Conservation (phyloP, 1,284 basidiomycete genomes). For the Ceratobasidium sp. region DNA sequence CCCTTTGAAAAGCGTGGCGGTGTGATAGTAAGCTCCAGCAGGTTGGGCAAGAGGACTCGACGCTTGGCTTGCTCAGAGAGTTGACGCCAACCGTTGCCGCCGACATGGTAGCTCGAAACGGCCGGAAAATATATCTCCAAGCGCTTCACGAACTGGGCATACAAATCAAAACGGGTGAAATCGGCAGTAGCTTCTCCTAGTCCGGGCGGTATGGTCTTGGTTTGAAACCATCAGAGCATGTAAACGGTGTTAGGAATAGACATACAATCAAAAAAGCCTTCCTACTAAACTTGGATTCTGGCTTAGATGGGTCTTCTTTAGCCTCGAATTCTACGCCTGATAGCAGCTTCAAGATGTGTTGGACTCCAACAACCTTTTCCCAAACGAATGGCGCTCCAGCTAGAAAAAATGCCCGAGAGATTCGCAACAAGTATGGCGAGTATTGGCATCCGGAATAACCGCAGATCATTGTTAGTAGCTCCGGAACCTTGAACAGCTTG, state of each 20-base stretch:
- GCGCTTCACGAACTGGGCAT: slow-evolving; percentile 3
- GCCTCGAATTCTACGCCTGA: too few species aligned
- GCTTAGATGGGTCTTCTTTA: too few species aligned
- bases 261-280: slow-evolving; percentile 6
- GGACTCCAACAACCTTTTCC: slow-evolving; percentile 7
- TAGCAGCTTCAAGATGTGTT: neutral
- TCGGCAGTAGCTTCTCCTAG: neutral
- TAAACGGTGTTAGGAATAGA: too few species aligned
- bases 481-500: neutral
- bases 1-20: too few species aligned
- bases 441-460: neutral
- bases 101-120: neutral
- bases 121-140: neutral
- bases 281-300: too few species aligned
- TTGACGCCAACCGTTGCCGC: neutral
- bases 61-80: neutral
- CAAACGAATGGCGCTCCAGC: slow-evolving; percentile 4
- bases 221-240: neutral
- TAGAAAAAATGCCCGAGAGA: neutral
- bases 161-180: neutral
- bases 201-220: neutral
- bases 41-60: slow-evolving; percentile 2
- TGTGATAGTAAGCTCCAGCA: neutral
- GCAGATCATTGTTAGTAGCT: neutral
- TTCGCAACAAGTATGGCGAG: neutral